These are phyloP conservation scores for Candida xyloterini DNA, from an alignment of 805 yeast genomes.

Conservation along the genomic window DNA sequence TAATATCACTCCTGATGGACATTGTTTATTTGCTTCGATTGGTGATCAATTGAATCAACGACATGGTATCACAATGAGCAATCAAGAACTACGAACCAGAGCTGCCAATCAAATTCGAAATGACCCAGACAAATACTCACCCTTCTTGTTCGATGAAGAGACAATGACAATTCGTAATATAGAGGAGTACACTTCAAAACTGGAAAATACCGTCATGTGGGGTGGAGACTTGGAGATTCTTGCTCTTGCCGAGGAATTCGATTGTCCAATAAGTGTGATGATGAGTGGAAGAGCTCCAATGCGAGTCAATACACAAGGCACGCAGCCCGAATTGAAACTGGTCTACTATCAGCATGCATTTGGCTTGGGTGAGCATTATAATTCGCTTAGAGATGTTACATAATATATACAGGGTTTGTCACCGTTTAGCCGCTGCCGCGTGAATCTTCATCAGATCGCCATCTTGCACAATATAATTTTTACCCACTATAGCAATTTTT, in stretches of 20 bases:
- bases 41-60: constrained; percentile 69
- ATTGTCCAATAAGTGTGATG: constrained; percentile 71
- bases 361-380: constrained; percentile 94
- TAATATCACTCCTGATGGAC: constrained; percentile 89
- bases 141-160: constrained; percentile 78
- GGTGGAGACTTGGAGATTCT: constrained; percentile 92
- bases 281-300: constrained; percentile 74
- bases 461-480: constrained; percentile 91
- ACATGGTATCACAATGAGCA: constrained; percentile 38
- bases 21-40: constrained; percentile 85
- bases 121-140: constrained; percentile 69
- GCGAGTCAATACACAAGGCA: constrained; percentile 56
- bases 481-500: constrained; percentile 87
- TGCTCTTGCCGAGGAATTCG: constrained; percentile 70
- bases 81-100: constrained; percentile 54
- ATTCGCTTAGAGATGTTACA: constrained; percentile 49
- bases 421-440: constrained; percentile 59
- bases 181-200: constrained; percentile 62
- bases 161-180: constrained; percentile 64
- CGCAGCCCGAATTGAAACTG: constrained; percentile 54
- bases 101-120: constrained; percentile 66
- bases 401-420: constrained; percentile 2
- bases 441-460: constrained; percentile 91
- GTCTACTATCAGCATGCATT: constrained; percentile 83
- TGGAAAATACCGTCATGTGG: constrained; percentile 85